phyloP scores from a whole-genome alignment of 23 red algal species.

The Cyanidioschyzon merolae region DNA sequence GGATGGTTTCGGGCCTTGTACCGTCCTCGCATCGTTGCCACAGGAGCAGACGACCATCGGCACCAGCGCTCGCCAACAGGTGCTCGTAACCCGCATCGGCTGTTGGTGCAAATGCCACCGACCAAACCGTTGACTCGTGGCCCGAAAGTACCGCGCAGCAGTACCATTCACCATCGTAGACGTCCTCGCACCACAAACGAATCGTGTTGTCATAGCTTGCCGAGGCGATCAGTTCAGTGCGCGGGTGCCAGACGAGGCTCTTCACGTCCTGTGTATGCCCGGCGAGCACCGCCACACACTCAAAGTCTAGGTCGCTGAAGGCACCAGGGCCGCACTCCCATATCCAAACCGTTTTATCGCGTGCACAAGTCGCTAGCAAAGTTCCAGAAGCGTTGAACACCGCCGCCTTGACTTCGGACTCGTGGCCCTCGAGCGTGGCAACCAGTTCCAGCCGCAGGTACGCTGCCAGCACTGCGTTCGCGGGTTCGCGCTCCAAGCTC shows the following conservation, averaged over 20 bases:
- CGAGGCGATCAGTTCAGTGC: conserved; percentile 45
- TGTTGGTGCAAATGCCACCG: conserved; percentile 34
- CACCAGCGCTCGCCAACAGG: conserved; percentile 39
- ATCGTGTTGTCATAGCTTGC: conserved; percentile 71
- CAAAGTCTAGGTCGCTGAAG: conserved; percentile 33
- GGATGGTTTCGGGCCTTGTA: conserved; percentile 14
- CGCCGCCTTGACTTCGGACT: conserved; percentile 73
- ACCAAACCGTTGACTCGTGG: conserved; percentile 73
- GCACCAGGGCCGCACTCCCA: conserved; percentile 81
- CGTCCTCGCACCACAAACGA: conserved; percentile 84
- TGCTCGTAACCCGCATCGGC: conserved; percentile 12
- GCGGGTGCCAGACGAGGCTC: conserved; percentile 72
- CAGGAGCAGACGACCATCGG: conserved; percentile 49
- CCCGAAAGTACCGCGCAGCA: conserved; percentile 41
- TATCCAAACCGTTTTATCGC: conserved; percentile 83
- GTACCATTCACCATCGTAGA: conserved; percentile 71
- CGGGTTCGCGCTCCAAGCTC: conserved; percentile 37
- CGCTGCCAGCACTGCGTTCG: conserved; percentile 12
- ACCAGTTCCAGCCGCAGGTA: conserved; percentile 12
- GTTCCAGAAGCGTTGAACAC: conserved; percentile 48
- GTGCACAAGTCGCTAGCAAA: conserved; percentile 58
- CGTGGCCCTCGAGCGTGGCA: conserved; percentile 18
- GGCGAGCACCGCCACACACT: conserved; percentile 74
- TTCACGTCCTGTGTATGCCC: conserved; percentile 92
- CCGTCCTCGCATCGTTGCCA: conserved; percentile 38